A percentile compares a stretch with the other conserved stretches of the same genome.
Evolutionary conservation across 176 grass and related monocot genomes (phyloP).

Genomic region (Oryza nivara): DNA sequence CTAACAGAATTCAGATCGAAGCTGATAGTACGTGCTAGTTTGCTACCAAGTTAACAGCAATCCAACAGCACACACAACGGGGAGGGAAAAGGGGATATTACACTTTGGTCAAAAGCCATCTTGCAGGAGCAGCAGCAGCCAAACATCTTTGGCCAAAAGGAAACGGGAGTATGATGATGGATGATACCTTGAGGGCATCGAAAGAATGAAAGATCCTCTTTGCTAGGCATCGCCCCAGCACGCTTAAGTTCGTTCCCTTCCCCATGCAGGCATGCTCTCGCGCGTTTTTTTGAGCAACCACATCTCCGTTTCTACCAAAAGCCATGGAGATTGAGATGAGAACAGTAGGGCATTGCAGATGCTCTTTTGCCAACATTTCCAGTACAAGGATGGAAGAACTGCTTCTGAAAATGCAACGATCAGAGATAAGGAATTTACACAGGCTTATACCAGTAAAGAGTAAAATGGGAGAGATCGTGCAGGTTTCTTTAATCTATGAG

Average conservation of each 20-base stretch:
- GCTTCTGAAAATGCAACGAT: neutral
- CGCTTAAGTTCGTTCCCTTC: neutral
- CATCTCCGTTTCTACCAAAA: neutral
- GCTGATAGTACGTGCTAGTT: neutral
- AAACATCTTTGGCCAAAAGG: conserved; percentile 53
- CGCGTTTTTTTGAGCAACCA: conserved; percentile 2
- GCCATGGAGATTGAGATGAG: neutral
- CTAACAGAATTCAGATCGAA: conserved; percentile 9
- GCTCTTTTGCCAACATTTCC: neutral
- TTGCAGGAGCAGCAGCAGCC: neutral
- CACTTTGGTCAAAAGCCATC: conserved; percentile 57
- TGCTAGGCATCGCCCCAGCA: conserved; percentile 26
- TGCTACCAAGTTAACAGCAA: neutral
- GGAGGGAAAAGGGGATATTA: neutral
- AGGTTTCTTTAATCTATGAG: neutral
- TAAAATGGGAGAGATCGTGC: neutral
- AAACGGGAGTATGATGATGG: neutral
- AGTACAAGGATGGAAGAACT: neutral
- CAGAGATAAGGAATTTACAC: neutral
- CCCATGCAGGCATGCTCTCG: neutral
- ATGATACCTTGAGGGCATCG: conserved; percentile 33
- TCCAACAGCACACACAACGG: neutral
- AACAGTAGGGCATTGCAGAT: neutral
- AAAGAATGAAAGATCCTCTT: conserved; percentile 47
- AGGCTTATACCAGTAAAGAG: neutral